Evolutionary conservation across 306 rosid genomes (phyloP).

Genomic region (Trichosanthes truncata): DNA sequence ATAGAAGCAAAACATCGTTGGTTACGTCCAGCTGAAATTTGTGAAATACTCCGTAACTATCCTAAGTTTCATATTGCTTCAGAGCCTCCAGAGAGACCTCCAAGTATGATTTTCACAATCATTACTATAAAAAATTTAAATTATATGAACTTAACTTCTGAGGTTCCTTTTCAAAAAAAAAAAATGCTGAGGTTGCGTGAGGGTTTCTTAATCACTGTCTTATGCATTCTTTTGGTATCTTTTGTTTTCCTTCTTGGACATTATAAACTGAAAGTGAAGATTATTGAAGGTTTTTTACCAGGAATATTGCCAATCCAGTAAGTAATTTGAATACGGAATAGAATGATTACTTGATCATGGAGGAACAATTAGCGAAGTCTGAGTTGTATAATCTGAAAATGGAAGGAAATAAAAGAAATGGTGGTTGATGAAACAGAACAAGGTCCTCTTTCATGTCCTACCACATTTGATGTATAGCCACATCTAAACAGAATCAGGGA

Average conservation of each 20-base stretch:
- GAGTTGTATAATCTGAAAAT: neutral
- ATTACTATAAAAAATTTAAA: neutral
- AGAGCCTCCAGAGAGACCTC: conserved; percentile 82
- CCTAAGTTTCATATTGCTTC: conserved; percentile 51
- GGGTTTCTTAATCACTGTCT: neutral
- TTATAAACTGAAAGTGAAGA: neutral
- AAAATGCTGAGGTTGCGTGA: neutral
- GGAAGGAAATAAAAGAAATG: neutral
- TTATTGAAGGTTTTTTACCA: neutral
- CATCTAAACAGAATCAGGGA: neutral
- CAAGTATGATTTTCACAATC: conserved; percentile 42
- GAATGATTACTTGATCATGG: neutral
- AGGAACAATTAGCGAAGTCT: neutral
- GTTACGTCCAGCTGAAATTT: conserved; percentile 92
- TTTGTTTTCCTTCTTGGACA: neutral
- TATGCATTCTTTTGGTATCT: neutral
- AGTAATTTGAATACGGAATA: neutral
- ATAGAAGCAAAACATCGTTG: conserved; percentile 78
- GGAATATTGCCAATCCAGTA: neutral
- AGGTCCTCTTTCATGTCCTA: neutral
- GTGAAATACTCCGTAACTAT: conserved; percentile 82
- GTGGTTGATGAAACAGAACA: neutral
- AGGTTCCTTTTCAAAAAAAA: neutral
- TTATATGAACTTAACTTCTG: neutral
- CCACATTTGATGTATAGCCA: neutral